Conservation (phyloP, 192 early-diverging fungal species). For the Coemansia sp. region DNA sequence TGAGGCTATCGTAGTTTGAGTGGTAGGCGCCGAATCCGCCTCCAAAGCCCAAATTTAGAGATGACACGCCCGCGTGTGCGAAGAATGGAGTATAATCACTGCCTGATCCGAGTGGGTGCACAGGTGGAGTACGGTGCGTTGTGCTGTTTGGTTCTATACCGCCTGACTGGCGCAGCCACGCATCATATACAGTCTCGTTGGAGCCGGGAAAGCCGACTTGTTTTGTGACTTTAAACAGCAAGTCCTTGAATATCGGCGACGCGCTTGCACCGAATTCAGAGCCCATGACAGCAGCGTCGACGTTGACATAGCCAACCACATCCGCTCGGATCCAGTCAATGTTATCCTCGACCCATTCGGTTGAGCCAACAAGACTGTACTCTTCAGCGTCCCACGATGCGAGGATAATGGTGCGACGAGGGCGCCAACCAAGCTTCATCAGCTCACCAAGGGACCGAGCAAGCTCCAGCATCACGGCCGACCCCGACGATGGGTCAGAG, state of each 20-base stretch:
- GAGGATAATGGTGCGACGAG: constrained; percentile 58
- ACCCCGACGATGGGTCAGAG: constrained; percentile 61
- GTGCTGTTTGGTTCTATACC: not conserved
- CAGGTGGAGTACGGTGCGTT: constrained; percentile 5
- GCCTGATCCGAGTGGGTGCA: constrained; percentile 47
- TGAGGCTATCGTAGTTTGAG: constrained; percentile 64
- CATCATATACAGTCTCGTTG: constrained; percentile 52
- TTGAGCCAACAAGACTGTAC: constrained; percentile 62
- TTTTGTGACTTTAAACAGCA: constrained; percentile 53
- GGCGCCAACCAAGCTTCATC: constrained; percentile 58
- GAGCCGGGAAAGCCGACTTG: constrained; percentile 48
- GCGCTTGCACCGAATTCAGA: constrained; percentile 45
- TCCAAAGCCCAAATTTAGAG: constrained; percentile 55
- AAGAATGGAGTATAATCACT: constrained; percentile 62
- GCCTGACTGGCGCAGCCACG: constrained; percentile 40
- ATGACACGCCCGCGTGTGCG: constrained; percentile 61
- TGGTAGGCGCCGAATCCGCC: constrained; percentile 59
- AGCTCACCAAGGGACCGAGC: constrained; percentile 55
- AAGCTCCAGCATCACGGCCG: constrained; percentile 58
- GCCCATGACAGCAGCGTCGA: constrained; percentile 57
- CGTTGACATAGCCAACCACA: constrained; percentile 58
- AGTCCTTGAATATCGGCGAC: constrained; percentile 46
- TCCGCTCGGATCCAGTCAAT: constrained; percentile 52
- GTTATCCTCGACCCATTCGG: constrained; percentile 65
- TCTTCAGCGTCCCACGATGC: constrained; percentile 69